These are phyloP conservation scores for Pseudogymnoascus sp. DNA, from an alignment of 2,329 filamentous ascomycete species.

Conservation along the genomic window DNA sequence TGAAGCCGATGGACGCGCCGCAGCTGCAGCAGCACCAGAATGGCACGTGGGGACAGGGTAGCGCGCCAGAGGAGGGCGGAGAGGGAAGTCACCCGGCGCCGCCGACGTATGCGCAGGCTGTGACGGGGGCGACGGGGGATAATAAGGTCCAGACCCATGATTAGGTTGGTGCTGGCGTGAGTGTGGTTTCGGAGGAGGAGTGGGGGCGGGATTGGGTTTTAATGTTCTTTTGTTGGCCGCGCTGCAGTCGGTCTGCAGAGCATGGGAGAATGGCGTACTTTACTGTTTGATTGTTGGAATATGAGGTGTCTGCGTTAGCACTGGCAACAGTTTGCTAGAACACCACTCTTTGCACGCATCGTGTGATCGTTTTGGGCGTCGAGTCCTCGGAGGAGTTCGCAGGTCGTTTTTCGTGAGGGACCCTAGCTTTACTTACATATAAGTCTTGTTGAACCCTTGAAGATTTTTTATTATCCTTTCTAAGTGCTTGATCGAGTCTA, in stretches of 20 bases:
- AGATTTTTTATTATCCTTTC: slow-evolving; percentile 2
- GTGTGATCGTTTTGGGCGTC: background rate
- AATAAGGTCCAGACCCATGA: slow-evolving; percentile 67
- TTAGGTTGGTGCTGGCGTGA: slow-evolving; percentile 13
- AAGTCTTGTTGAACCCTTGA: background rate
- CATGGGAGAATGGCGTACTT: slow-evolving; percentile 7
- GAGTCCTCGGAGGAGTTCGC: background rate
- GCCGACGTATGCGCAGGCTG: slow-evolving; percentile 83
- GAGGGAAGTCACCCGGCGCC: slow-evolving; percentile 41
- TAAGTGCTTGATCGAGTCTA: background rate
- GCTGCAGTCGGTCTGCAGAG: background rate
- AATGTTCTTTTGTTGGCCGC: background rate
- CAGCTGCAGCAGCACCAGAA: slow-evolving; percentile 28
- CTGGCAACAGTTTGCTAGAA: background rate
- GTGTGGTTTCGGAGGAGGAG: background rate
- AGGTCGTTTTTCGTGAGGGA: background rate
- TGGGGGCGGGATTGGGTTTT: background rate
- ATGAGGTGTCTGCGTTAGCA: background rate
- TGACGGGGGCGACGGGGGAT: slow-evolving; percentile 80
- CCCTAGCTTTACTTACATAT: background rate
- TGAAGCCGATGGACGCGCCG: slow-evolving; percentile 27
- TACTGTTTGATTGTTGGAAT: background rate
- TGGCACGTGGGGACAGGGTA: slow-evolving; percentile 26
- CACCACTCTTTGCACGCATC: background rate
- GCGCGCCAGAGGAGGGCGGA: slow-evolving; percentile 30